A percentile compares a stretch with the other conserved stretches of the same genome.
Evolutionary conservation across 352 stramenopile genomes (phyloP).

Genomic region (Globisporangium spinosum): DNA sequence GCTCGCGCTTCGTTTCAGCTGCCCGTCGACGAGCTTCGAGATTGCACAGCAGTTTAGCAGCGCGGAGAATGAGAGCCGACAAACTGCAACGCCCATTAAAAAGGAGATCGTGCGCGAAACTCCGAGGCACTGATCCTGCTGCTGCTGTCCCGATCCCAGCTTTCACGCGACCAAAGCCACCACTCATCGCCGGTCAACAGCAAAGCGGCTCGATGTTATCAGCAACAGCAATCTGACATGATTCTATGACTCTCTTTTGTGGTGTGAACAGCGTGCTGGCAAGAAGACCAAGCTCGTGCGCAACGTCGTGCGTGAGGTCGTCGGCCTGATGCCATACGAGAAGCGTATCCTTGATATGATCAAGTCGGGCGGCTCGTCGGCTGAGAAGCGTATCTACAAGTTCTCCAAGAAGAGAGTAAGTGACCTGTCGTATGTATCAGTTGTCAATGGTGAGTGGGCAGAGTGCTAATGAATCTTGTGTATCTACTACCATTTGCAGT

Average conservation of each 20-base stretch:
- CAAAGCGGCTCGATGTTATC: neutral
- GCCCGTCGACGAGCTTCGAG: neutral
- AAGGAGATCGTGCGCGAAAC: neutral
- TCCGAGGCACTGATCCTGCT: neutral
- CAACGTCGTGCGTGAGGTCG: constrained; percentile 96
- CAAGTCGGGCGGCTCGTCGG: constrained; percentile 96
- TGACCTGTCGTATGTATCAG: constrained; percentile 15
- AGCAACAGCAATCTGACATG: neutral
- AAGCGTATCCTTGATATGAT: constrained; percentile 99
- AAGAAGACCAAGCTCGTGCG: constrained; percentile 96
- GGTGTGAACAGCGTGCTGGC: constrained; percentile 51
- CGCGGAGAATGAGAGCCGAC: neutral
- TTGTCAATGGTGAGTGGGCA: neutral
- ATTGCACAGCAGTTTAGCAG: neutral
- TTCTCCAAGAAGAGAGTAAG: constrained; percentile 96
- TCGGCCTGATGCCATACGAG: constrained; percentile 98
- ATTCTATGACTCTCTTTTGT: neutral
- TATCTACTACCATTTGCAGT: constrained; percentile 28
- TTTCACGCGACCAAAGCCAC: neutral
- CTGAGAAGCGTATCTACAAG: constrained; percentile 99
- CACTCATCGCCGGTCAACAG: neutral
- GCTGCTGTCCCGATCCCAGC: neutral
- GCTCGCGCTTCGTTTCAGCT: neutral
- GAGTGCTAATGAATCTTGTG: constrained; percentile 4
- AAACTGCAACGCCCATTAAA: neutral